phyloP scores from a whole-genome alignment of 495 filamentous ascomycete genomes.

The Hypoxylon fragiforme region DNA sequence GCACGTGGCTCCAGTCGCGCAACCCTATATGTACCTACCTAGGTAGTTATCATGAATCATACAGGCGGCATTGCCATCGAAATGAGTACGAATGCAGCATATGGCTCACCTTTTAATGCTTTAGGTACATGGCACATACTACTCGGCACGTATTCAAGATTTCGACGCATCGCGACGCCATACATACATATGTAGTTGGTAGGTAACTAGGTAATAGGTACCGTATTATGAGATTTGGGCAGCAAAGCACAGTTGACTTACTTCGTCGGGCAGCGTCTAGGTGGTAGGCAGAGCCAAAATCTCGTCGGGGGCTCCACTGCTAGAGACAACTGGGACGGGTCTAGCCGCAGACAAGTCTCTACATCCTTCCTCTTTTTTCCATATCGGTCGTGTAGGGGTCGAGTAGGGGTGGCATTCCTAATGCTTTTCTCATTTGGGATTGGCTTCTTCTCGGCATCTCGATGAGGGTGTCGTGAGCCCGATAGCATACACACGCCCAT shows the following conservation, averaged over 20 bases:
- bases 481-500: constrained; percentile 18
- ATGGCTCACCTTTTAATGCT: constrained; percentile 20
- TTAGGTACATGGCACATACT: too few species aligned
- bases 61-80: constrained; percentile 19
- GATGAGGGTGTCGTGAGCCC: constrained; percentile 12
- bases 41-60: constrained; percentile 18
- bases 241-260: constrained; percentile 15
- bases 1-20: constrained; percentile 39
- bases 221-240: constrained; percentile 31
- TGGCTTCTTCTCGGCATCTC: constrained; percentile 14
- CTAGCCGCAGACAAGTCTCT: constrained; percentile 27
- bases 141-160: constrained; percentile 20
- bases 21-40: too few species aligned
- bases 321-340: constrained; percentile 23
- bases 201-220: too few species aligned
- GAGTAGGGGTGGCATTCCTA: constrained; percentile 22
- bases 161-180: constrained; percentile 20
- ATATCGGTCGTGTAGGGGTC: constrained; percentile 19
- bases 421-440: constrained; percentile 21
- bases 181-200: too few species aligned
- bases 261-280: constrained; percentile 30
- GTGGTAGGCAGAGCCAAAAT: too few species aligned
- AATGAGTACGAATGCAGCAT: constrained; percentile 19
- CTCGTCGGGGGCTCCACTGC: constrained; percentile 20
- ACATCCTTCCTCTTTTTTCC: constrained; percentile 22